Base-by-base conservation (phyloP, 2,329 filamentous ascomycete genomes). In the Daldinia eschscholtzii region DNA sequence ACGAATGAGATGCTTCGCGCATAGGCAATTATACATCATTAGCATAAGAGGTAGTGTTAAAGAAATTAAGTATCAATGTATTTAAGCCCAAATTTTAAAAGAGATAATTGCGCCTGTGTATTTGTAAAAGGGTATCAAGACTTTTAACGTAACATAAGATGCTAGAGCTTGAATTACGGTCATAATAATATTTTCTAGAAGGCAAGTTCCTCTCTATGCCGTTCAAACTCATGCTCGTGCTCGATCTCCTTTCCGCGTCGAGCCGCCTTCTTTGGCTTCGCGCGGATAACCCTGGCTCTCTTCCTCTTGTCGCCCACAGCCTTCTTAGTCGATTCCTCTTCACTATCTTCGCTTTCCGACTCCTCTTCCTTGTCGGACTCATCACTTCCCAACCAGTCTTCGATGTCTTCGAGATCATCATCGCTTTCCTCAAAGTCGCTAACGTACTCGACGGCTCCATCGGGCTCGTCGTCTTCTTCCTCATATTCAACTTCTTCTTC, bases 371-470 rank as follows among this genome's bases (percentile, higher is more conserved):
- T 85, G 2, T 86, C 86, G 1, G 86, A 86, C 4, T 86, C 86
- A 5, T 89, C 92, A 68, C 89, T 93, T 74, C 91, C 94, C 57
- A 98, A 85, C 95, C 95, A 98, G 77, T 98, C 95, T 80, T 98
- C 93, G 57, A 98, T 88, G 77, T 94, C 92, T 60, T 87, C 89
- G 20, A 93, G 83, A 73, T 93, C 92, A 64, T 93, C 92, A 68
- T 94, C 92, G 72, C 92, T 92, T 77, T 93, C 93, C 53, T 94
- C 94, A 64, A 97, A 83, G 79, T 98, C 96, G 77, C 92, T 95
- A 65, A 98, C 93, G 76, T 98, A 98, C 83, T 98, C 94, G 53
- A 98, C 92, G 67, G 92, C 88, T 52, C 89, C 92, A 65, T 91
- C 90, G 78, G 94, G 91, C 30, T 93, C 89, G 69, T 91, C 86